Base-by-base conservation (phyloP, 345 rosid genomes). In the Lepidium aucheri region DNA sequence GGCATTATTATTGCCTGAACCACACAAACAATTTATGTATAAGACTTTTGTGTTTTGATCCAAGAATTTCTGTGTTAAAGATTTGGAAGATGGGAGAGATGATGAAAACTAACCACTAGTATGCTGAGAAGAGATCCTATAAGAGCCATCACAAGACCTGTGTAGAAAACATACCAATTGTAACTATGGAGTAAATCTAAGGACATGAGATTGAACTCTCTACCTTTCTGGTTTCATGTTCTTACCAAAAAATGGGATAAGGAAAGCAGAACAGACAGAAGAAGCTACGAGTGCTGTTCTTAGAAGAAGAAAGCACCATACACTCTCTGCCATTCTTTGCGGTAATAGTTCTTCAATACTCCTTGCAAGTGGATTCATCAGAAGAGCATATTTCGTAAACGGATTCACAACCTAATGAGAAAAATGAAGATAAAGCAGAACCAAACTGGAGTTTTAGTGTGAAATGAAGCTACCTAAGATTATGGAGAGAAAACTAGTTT, bases 261-360 rank as follows among this genome's bases (percentile, higher is more conserved):
- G 72, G 67, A 93, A 93, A 51, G 98, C 98, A 60, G 72, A 87
- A 44, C 75, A 77, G 63, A 93, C 96, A 30, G 98, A 74, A 56
- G 97, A 93, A 60, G 83, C 65, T 11, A 93, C 97, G 10, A 93
- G 90, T 33, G 47, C 71, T 45, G 92, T 76, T 74, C 98, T 85
- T 43, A 93, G 84, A 62, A 87, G 81, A 74, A 77, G 33, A 74
- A 77, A 88, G 43, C 91, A 80, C 89, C 84, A 83, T 50, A 69
- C 15, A 65, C 63, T 86, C 63, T 74, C 83, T 7, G 86, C 38
- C 54, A 86, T 45, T 68, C 78, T 45, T 50, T 38, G 49, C 0
- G 97, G 98, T 76, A 93, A 75, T 34, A 93, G 79, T 79, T 93
- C 98, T 78, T 93, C 98, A 75, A 93, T 84, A 70, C 98, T 61